Evolutionary conservation across 805 yeast genomes (phyloP), one percentile per base, ranked within the genome.

Genomic region (Lachancea lanzarotensis): DNA sequence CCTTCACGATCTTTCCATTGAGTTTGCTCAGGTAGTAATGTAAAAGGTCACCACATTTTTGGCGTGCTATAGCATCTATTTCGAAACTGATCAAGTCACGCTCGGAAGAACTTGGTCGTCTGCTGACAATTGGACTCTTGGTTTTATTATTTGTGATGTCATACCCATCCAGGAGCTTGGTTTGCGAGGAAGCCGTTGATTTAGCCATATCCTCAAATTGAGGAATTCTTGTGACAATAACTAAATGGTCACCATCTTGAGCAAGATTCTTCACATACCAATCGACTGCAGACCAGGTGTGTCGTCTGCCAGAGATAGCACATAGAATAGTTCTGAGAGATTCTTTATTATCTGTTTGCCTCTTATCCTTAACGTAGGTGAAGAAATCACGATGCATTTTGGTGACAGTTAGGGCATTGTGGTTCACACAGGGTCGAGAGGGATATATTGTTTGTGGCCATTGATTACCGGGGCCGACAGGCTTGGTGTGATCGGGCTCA

Each of bases 261-360:
- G 79, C 65, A 26, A 78, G 66, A 32, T 72, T 68, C 44, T 72
- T 72, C 51, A 81, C 70, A 30, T 78, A 71, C 86, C 87, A 82
- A 58, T 82, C 89, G 8, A 81, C 66, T 2, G 86, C 77, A 1
- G 82, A 84, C 90, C 90, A 82, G 0, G 89, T 81, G 62, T 80
- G 87, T 41, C 69, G 69, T 46, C 87, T 67, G 4, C 84, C 89
- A 44, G 79, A 72, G 19, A 82, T 68, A 57, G 80, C 82, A 36
- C 82, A 79, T 59, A 78, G 62, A 10, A 82, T 71, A 2, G 71
- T 72, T 48, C 88, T 65, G 22, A 49, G 17, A 4, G 52, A 43
- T 6, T 43, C 46, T 27, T 40, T 42, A 16, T 40, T 35, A 17
- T 48, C 45, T 25, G 44, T 45, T n/a, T 45, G 46, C 15, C 49